Evolutionary conservation across 2,329 filamentous ascomycete species (phyloP).

Genomic region (Neodidymelliopsis sp.): DNA sequence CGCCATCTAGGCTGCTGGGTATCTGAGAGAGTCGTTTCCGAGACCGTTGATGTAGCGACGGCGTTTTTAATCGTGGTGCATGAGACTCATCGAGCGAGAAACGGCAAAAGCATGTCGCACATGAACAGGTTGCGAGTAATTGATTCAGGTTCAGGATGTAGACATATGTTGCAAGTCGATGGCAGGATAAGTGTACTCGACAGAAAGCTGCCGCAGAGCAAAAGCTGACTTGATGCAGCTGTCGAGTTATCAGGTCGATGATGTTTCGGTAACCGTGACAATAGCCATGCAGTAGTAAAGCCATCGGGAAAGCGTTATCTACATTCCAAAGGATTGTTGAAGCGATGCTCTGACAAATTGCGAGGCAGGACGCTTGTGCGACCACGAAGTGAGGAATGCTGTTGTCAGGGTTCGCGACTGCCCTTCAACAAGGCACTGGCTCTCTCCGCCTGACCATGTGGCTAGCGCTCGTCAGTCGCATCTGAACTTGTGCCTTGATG

Average conservation of each 20-base stretch:
- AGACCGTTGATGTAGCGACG: background rate
- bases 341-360: slow-evolving; percentile 8
- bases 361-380: slow-evolving; percentile 6
- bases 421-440: background rate
- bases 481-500: slow-evolving; percentile 5
- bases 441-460: background rate
- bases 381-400: slow-evolving; percentile 14
- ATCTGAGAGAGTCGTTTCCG: background rate
- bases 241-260: slow-evolving; percentile 8
- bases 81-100: background rate
- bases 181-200: background rate
- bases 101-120: slow-evolving; percentile 4
- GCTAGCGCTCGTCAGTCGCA: slow-evolving; percentile 2
- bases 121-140: background rate
- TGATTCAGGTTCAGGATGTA: background rate
- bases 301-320: slow-evolving; percentile 5
- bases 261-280: slow-evolving; percentile 14
- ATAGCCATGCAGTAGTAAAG: slow-evolving; percentile 12
- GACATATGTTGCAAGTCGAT: background rate
- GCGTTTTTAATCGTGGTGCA: background rate
- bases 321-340: slow-evolving; percentile 14
- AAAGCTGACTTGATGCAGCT: slow-evolving; percentile 4
- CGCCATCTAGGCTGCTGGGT: slow-evolving; percentile 2
- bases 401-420: slow-evolving; percentile 1
- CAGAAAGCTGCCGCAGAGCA: background rate